These are phyloP conservation scores for Thelonectria discophora DNA, from an alignment of 2,329 filamentous ascomycete genomes.

Conservation along the genomic window DNA sequence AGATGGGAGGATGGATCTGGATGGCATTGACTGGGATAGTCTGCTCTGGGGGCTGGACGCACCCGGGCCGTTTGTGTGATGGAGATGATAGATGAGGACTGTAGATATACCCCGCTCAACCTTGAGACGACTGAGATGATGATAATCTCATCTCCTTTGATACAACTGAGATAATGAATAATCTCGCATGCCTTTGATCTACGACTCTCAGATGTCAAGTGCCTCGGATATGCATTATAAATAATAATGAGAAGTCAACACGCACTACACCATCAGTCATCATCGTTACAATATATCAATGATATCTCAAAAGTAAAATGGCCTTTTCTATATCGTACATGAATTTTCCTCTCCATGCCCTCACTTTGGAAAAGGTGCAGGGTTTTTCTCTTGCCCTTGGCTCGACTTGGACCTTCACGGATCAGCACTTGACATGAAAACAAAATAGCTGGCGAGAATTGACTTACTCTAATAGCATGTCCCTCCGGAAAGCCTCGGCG, in stretches of 20 bases:
- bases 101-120: neutral
- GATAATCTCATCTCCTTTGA: no score
- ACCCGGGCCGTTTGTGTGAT: slow-evolving; percentile 9
- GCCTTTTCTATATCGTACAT: neutral
- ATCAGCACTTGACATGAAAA: neutral
- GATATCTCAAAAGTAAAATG: neutral
- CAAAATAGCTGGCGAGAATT: slow-evolving; percentile 7
- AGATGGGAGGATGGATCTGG: slow-evolving; percentile 45
- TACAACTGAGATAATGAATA: neutral
- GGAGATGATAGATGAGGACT: neutral
- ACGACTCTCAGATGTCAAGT: no score
- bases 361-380: slow-evolving; percentile 24
- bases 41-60: slow-evolving; percentile 48
- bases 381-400: slow-evolving; percentile 23
- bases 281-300: neutral
- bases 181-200: no score
- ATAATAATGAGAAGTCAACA: no score
- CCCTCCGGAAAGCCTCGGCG: slow-evolving; percentile 29
- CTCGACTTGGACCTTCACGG: slow-evolving; percentile 24
- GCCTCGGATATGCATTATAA: no score
- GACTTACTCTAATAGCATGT: slow-evolving; percentile 17
- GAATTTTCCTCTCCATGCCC: neutral
- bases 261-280: no score
- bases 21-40: slow-evolving; percentile 49
- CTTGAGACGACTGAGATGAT: neutral